Evolutionary conservation across 345 rosid genomes (phyloP).

Genomic region (Eucalyptus rudis): DNA sequence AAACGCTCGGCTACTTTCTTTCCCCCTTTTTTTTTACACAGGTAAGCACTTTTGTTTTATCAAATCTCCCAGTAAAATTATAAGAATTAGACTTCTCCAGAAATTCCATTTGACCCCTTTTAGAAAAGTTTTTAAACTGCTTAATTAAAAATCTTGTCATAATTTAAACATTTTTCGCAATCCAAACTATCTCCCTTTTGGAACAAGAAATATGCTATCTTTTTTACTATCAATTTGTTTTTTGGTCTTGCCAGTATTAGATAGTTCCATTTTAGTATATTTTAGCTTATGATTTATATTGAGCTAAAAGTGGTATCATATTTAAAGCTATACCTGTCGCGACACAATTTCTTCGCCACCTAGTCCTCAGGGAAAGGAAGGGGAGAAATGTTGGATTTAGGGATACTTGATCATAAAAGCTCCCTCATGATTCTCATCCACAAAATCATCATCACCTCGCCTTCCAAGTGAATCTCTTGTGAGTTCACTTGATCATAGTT

Average conservation of each 20-base stretch:
- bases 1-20: background rate
- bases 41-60: background rate
- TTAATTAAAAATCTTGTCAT: background rate
- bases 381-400: no score
- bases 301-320: background rate
- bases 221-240: background rate
- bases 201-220: background rate
- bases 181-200: background rate
- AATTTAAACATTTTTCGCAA: background rate
- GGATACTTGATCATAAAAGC: no score
- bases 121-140: background rate
- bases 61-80: background rate
- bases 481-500: no score
- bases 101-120: background rate
- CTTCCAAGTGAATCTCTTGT: no score
- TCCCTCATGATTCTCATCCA: no score
- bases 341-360: no score
- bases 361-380: accelerated
- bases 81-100: background rate
- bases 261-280: background rate
- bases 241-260: background rate
- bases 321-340: background rate
- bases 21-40: background rate
- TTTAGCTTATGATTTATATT: background rate
- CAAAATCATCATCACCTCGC: no score